Conservation (phyloP, 176 grass and related monocot species). For the Rhynchospora tenuis region DNA sequence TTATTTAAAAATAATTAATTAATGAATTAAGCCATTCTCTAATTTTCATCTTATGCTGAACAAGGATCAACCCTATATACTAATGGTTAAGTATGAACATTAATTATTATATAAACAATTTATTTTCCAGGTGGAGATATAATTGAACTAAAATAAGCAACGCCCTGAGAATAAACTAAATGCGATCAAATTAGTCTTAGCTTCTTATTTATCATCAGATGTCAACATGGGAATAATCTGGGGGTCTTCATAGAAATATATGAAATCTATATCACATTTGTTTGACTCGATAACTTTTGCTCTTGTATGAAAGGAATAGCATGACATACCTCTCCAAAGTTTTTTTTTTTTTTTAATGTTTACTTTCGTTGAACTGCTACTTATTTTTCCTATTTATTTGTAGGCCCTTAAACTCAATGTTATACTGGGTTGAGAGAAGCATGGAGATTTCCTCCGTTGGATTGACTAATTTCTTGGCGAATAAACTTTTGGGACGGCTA, state of each 20-base stretch:
- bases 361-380: background rate
- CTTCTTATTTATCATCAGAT: background rate
- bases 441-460: background rate
- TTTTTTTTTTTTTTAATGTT: background rate
- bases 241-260: background rate
- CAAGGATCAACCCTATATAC: too few relatives aligned
- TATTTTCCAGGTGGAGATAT: too few relatives aligned
- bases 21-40: too few relatives aligned
- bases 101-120: too few relatives aligned
- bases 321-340: background rate
- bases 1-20: too few relatives aligned
- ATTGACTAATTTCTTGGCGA: background rate
- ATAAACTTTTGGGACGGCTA: too few relatives aligned
- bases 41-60: too few relatives aligned
- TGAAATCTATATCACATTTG: background rate
- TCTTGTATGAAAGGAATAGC: conserved; percentile 9
- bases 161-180: too few relatives aligned
- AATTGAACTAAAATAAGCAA: too few relatives aligned
- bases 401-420: background rate
- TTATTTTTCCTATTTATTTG: background rate
- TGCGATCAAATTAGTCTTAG: background rate
- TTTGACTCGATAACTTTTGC: conserved; percentile 12
- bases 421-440: background rate
- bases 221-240: background rate
- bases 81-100: too few relatives aligned